These are phyloP conservation scores for Aquilaria malaccensis DNA, from an alignment of 345 rosid genomes.

Conservation along the genomic window DNA sequence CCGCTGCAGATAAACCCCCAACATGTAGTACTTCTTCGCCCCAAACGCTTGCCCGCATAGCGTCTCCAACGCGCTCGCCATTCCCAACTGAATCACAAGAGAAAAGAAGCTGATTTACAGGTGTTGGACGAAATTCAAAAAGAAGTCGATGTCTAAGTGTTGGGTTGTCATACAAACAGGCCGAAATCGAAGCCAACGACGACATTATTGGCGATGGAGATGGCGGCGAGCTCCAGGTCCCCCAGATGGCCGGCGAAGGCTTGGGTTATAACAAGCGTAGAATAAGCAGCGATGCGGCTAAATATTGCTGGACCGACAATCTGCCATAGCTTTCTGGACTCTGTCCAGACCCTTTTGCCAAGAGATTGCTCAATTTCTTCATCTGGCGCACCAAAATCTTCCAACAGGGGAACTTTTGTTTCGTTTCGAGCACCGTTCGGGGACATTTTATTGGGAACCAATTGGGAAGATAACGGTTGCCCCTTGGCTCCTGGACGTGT, in stretches of 20 bases:
- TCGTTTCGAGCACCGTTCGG: constrained; percentile 20
- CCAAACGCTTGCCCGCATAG: constrained; percentile 69
- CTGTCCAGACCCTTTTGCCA: constrained; percentile 42
- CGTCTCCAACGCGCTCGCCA: constrained; percentile 69
- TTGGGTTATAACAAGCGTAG: constrained; percentile 89
- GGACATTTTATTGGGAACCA: constrained; percentile 5
- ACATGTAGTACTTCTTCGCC: constrained; percentile 55
- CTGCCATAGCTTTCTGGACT: constrained; percentile 83
- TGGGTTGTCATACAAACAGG: constrained; percentile 52
- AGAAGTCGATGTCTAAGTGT: not conserved
- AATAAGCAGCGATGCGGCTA: constrained; percentile 60
- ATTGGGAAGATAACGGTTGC: too few relatives aligned
- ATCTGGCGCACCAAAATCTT: constrained; percentile 3
- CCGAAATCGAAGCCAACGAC: constrained; percentile 74
- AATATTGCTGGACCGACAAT: constrained; percentile 86
- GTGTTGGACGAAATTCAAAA: not conserved
- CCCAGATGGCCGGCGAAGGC: constrained; percentile 97
- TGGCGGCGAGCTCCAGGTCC: constrained; percentile 85
- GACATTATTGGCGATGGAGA: constrained; percentile 71
- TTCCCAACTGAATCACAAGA: constrained; percentile 36
- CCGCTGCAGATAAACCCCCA: constrained; percentile 71
- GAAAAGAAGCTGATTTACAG: not conserved
- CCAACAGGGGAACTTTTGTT: constrained; percentile 24
- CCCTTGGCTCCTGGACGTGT: too few relatives aligned
- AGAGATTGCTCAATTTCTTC: constrained; percentile 8